Base-by-base conservation (phyloP, 2,329 filamentous ascomycete species). In the Sporothrix brasiliensis region DNA sequence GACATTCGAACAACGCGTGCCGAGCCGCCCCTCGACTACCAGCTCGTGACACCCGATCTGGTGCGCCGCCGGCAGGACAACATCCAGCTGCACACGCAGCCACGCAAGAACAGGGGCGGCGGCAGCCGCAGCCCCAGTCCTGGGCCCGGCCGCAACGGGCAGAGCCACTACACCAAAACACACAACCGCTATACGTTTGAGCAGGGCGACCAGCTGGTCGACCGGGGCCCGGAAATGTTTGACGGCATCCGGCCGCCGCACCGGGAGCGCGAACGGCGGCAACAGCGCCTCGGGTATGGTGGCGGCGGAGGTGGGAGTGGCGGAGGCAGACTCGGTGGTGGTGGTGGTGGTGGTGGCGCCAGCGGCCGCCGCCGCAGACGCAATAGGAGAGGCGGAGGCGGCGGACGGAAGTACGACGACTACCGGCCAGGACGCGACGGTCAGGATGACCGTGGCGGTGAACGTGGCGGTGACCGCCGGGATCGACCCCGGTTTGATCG, bases 101-200 rank as follows among this genome's bases (percentile, higher is more conserved):
- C 41, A 6, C 19, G 47, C 21, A 11, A 60, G 10, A 50, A 7
- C 27, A 63, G 50, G 9, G 49, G 50, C 69, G 10, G 44, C 16
- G 39, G 41, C 16, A 54, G 34, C 50, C 68, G 61, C 4, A 50
- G 52, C 4, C 67, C 53, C 30, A 69, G 67, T 5, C 30, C 58
- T 14, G n/a, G 50, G 24, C 41, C 66, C 2, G 70, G 56, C 16
- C 60, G 52, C n/a, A 82, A 24, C 13, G 47, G 47, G 34, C 21
- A 58, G 19, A 67, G 71, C 67, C 66, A 72, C 24, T 74, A 73
- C 60, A 82, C 73, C 86, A 86, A 78, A 81, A 73, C 87, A 67
- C 87, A 87, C 79, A 88, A 91, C 77, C 84, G 91, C 44, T 93
- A 92, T 77, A 90, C 89, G 0, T 93, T 93, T 75, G 90, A 93